Conservation (phyloP, 192 early-diverging fungal species). For the Gaertneriomyces semiglobifer region DNA sequence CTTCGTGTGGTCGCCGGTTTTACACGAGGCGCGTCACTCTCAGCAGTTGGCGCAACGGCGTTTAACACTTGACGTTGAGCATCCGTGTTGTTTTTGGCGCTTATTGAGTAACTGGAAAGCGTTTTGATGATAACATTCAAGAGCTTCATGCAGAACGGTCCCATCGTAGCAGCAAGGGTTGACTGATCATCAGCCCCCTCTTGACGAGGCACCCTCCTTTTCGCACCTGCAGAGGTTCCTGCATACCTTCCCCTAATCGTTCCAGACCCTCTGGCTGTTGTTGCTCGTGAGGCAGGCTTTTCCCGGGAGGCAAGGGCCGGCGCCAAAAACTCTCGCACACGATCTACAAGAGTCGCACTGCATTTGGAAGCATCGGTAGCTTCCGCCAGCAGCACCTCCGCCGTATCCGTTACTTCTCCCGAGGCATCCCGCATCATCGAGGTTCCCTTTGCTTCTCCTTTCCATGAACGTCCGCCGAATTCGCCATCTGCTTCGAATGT, state of each 20-base stretch:
- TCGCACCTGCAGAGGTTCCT: not conserved
- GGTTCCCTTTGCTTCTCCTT: no score
- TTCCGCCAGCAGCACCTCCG: not conserved
- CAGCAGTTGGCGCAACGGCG: not conserved
- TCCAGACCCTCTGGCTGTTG: not conserved
- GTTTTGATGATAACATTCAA: constrained; percentile 4
- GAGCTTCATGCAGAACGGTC: constrained; percentile 10
- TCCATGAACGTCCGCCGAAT: no score
- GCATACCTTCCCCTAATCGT: not conserved
- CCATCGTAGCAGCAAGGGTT: constrained; percentile 2
- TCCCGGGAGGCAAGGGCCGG: not conserved
- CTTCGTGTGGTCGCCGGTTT: not conserved
- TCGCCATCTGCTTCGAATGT: no score
- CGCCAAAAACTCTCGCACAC: constrained; percentile 10
- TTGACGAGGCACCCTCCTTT: not conserved
- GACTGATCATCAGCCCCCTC: not conserved
- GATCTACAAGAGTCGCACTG: not conserved
- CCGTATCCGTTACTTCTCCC: not conserved
- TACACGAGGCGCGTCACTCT: not conserved
- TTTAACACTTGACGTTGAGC: not conserved
- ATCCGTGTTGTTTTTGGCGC: not conserved
- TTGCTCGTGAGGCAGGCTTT: not conserved
- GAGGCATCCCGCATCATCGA: not conserved
- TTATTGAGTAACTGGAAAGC: not conserved
- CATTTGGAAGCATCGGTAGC: not conserved